A percentile compares a stretch with the other conserved stretches of the same genome.
These are phyloP conservation scores for Pulveroboletus sp. DNA, from an alignment of 768 basidiomycete species.

Conservation along the genomic window DNA sequence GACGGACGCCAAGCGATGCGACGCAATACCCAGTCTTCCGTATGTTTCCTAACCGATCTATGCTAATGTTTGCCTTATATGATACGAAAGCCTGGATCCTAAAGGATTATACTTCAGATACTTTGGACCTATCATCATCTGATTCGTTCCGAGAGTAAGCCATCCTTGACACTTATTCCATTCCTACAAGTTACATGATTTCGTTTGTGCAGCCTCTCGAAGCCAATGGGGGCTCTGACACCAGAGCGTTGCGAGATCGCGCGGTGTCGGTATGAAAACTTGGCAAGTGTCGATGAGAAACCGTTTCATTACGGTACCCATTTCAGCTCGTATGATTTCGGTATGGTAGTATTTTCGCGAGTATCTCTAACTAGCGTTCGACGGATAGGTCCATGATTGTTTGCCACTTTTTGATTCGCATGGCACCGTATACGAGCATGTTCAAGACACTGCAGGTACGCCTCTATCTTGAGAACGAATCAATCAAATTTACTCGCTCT, in stretches of 20 bases:
- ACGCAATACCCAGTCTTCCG: conserved; percentile 94
- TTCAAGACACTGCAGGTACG: conserved; percentile 81
- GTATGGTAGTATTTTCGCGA: not conserved
- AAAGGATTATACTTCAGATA: conserved; percentile 74
- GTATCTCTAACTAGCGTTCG: conserved; percentile 3
- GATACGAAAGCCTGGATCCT: conserved; percentile 77
- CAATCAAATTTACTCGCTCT: not conserved
- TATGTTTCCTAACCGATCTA: conserved; percentile 33
- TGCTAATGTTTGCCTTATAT: not conserved
- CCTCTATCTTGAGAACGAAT: not conserved
- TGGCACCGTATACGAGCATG: conserved; percentile 91
- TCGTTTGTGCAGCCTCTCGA: conserved; percentile 54
- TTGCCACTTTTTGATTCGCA: conserved; percentile 88
- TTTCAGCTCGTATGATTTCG: conserved; percentile 61
- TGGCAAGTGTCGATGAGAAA: conserved; percentile 77
- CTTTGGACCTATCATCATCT: conserved; percentile 60
- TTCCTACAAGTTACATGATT: not conserved
- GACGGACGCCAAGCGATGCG: conserved; percentile 90
- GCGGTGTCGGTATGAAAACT: conserved; percentile 65
- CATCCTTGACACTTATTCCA: not conserved
- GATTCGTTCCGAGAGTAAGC: conserved; percentile 73
- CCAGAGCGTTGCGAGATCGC: conserved; percentile 73
- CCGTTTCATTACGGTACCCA: conserved; percentile 96
- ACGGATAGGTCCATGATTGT: conserved; percentile 78
- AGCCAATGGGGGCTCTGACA: conserved; percentile 91